phyloP scores from a whole-genome alignment of 2,329 filamentous ascomycete genomes.

The Diaporthe aspalathi region DNA sequence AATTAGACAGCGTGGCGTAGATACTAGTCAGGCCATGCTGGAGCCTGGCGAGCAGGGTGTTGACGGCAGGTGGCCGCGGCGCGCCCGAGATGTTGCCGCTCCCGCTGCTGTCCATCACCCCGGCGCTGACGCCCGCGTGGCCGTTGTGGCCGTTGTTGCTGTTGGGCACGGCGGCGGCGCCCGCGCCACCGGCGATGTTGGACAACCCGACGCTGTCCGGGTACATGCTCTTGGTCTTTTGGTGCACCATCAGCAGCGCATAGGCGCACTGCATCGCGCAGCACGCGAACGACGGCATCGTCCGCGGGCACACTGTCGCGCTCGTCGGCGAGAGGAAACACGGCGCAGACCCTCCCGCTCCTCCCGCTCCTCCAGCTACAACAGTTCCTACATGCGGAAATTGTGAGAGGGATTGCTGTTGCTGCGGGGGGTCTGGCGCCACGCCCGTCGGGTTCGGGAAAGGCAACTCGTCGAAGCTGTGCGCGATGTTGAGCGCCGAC shows the following conservation, averaged over 20 bases:
- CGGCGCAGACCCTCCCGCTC: constrained; percentile 37
- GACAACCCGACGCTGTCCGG: constrained; percentile 43
- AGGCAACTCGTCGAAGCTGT: constrained; percentile 58
- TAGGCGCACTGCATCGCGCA: constrained; percentile 61
- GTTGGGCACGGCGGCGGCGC: constrained; percentile 1
- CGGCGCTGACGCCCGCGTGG: not conserved
- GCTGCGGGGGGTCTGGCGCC: constrained; percentile 45
- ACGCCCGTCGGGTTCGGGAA: constrained; percentile 55
- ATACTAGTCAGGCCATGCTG: constrained; percentile 57
- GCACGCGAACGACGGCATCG: constrained; percentile 58
- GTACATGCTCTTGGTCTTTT: constrained; percentile 54
- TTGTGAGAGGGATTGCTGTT: constrained; percentile 24
- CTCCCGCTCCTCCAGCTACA: not conserved
- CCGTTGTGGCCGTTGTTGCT: constrained; percentile 17
- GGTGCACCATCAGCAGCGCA: constrained; percentile 56
- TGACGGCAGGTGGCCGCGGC: constrained; percentile 39
- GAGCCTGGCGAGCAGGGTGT: constrained; percentile 53
- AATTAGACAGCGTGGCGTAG: constrained; percentile 55
- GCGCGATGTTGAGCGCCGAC: constrained; percentile 60
- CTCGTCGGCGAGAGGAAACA: constrained; percentile 52
- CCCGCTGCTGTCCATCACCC: not conserved
- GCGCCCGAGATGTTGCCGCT: not conserved
- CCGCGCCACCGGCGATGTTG: constrained; percentile 43
- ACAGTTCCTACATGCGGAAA: not conserved
- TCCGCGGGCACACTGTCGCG: constrained; percentile 54